phyloP scores from a whole-genome alignment of 257 asterid species.

The Cynanchum wilfordii region DNA sequence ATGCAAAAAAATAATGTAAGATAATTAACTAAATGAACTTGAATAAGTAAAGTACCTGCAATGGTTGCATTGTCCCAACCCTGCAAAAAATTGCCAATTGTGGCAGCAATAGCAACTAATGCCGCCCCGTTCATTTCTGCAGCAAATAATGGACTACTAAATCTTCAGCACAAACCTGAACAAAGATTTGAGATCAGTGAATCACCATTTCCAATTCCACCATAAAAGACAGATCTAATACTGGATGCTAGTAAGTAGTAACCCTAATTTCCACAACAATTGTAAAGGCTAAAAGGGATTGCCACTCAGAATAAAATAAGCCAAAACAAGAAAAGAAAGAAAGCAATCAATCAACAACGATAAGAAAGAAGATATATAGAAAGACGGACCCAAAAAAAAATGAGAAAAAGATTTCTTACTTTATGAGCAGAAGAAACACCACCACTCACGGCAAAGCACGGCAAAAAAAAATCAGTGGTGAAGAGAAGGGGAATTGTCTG shows the following conservation, averaged over 20 bases:
- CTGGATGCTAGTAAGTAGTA: neutral
- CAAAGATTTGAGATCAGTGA: neutral
- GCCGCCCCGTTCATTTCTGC: conserved; percentile 12
- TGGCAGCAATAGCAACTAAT: conserved; percentile 12
- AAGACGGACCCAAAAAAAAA: neutral
- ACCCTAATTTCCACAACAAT: neutral
- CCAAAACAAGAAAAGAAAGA: neutral
- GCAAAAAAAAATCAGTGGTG: neutral
- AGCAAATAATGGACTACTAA: neutral
- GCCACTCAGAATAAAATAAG: neutral
- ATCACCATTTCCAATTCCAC: neutral
- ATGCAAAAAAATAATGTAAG: neutral
- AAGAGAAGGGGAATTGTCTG: neutral
- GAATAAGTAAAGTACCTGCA: conserved; percentile 16
- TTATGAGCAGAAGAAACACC: neutral
- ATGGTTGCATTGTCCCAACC: conserved; percentile 27
- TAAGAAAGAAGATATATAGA: neutral
- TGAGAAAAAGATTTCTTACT: conserved; percentile 1
- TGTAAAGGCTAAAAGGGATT: neutral
- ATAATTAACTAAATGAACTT: neutral
- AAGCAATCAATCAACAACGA: conserved; percentile 3
- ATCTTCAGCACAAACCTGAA: conserved; percentile 6
- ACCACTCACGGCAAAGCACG: neutral
- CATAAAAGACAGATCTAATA: neutral
- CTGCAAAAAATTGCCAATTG: conserved; percentile 24